Evolutionary conservation across 495 filamentous ascomycete genomes (phyloP).

Genomic region (Podospora anserina): DNA sequence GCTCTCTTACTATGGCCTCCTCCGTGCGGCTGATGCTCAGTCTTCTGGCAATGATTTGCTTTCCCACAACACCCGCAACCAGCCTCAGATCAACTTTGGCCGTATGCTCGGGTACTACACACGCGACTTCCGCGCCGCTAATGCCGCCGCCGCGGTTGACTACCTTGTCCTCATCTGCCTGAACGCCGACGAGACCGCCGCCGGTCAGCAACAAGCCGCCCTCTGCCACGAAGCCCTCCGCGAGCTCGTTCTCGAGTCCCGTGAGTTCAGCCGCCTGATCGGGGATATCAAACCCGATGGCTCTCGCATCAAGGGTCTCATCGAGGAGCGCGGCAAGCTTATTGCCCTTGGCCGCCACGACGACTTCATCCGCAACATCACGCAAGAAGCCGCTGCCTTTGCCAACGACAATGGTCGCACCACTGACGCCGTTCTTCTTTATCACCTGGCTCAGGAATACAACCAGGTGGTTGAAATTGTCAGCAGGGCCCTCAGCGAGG

Average conservation of each 20-base stretch:
- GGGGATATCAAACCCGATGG: slow-evolving; percentile 87
- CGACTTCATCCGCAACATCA: slow-evolving; percentile 83
- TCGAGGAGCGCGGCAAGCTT: slow-evolving; percentile 83
- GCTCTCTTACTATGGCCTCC: slow-evolving; percentile 83
- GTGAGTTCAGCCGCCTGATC: slow-evolving; percentile 89
- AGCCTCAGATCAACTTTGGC: slow-evolving; percentile 90
- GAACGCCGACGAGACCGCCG: slow-evolving; percentile 73
- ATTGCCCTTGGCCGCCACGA: slow-evolving; percentile 75
- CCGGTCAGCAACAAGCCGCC: slow-evolving; percentile 71
- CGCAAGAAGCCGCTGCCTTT: slow-evolving; percentile 79
- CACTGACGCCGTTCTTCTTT: slow-evolving; percentile 89
- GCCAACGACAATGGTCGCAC: slow-evolving; percentile 91
- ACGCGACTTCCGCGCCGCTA: slow-evolving; percentile 84
- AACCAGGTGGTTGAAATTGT: slow-evolving; percentile 85
- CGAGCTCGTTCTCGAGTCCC: slow-evolving; percentile 90
- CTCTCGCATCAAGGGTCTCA: slow-evolving; percentile 72
- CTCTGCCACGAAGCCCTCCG: slow-evolving; percentile 91
- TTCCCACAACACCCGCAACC: slow-evolving; percentile 64
- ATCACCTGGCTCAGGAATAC: slow-evolving; percentile 91
- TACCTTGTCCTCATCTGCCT: slow-evolving; percentile 92
- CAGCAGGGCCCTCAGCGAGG: slow-evolving; percentile 85
- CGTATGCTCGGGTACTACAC: slow-evolving; percentile 94
- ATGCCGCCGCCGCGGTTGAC: slow-evolving; percentile 82
- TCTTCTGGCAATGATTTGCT: slow-evolving; percentile 68
- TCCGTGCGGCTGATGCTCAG: slow-evolving; percentile 75